Conservation (phyloP, 768 basidiomycete genomes). For the Rhizopogon vulgaris region DNA sequence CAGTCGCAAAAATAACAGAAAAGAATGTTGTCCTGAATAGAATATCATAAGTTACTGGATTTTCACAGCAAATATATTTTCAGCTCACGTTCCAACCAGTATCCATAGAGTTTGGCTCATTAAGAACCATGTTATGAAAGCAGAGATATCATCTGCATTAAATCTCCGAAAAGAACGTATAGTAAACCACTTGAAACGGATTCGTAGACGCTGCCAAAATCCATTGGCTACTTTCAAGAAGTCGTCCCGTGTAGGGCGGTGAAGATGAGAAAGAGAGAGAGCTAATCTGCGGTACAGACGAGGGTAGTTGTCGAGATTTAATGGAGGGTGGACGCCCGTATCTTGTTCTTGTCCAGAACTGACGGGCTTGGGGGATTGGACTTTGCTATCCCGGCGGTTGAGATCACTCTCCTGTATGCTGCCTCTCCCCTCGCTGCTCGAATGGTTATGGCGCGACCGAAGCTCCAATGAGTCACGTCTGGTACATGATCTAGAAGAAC, state of each 20-base stretch:
- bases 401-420: not conserved
- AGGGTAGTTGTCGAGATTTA: constrained; percentile 63
- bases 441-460: constrained; percentile 11
- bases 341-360: constrained; percentile 1
- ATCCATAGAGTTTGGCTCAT: constrained; percentile 97
- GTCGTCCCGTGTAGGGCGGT: constrained; percentile 83
- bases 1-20: constrained; percentile 83
- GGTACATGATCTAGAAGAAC: not conserved
- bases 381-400: not conserved
- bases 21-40: constrained; percentile 81
- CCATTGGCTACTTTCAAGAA: constrained; percentile 79
- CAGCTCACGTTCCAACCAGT: constrained; percentile 62
- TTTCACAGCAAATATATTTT: not conserved
- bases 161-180: constrained; percentile 92
- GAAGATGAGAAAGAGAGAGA: constrained; percentile 66
- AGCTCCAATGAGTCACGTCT: not conserved
- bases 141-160: constrained; percentile 95
- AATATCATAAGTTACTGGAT: constrained; percentile 3
- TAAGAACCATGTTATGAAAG: constrained; percentile 92
- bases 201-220: constrained; percentile 85
- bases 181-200: constrained; percentile 97
- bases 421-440: not conserved
- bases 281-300: constrained; percentile 79
- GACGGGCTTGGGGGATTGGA: constrained; percentile 1
- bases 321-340: constrained; percentile 9